Conservation (phyloP, 2,329 filamentous ascomycete species). For the Knoxdaviesia proteae region DNA sequence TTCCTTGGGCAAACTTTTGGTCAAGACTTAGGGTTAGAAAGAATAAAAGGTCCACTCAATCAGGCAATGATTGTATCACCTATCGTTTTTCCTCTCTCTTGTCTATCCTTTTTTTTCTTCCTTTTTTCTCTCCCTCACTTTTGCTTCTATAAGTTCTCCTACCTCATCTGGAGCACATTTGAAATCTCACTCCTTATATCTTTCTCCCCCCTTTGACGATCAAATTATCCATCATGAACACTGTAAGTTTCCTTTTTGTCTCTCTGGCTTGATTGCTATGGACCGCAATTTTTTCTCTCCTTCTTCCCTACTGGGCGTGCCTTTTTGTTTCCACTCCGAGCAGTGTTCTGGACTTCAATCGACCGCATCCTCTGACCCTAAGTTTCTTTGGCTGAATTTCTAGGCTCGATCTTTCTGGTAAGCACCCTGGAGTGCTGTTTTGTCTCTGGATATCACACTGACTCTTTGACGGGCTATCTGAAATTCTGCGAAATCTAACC, state of each 20-base stretch:
- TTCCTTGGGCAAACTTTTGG: no score
- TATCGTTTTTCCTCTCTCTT: slow-evolving; percentile 1
- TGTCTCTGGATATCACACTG: not conserved
- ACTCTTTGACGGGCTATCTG: not conserved
- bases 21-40: no score
- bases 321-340: no score
- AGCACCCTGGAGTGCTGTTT: not conserved
- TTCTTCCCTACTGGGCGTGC: no score
- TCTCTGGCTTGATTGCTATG: not conserved
- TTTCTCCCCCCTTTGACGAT: not conserved
- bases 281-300: not conserved
- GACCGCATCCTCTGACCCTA: not conserved
- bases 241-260: slow-evolving; percentile 18
- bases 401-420: slow-evolving; percentile 49
- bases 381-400: not conserved
- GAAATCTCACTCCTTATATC: slow-evolving; percentile 1
- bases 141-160: no score
- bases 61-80: no score
- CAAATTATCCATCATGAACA: slow-evolving; percentile 25
- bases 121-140: not conserved
- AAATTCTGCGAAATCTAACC: not conserved
- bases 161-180: not conserved
- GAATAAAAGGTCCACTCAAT: not conserved
- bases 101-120: not conserved
- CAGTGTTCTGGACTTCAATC: no score